These are phyloP conservation scores for Durotheca rogersii DNA, from an alignment of 495 filamentous ascomycete species.

Conservation along the genomic window DNA sequence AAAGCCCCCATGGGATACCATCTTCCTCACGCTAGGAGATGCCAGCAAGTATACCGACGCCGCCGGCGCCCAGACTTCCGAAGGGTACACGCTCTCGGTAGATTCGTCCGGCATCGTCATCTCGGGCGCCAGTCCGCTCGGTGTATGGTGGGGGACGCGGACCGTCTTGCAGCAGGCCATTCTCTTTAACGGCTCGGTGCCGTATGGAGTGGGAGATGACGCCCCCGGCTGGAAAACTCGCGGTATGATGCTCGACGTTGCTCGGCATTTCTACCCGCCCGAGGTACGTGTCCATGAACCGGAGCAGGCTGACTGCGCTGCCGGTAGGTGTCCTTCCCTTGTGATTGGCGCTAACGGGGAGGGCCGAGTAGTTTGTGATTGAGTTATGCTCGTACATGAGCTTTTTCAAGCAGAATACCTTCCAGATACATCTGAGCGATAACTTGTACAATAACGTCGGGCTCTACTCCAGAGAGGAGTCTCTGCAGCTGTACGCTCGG, in stretches of 20 bases:
- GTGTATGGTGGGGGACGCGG: conserved; percentile 55
- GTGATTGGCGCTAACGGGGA: conserved; percentile 1
- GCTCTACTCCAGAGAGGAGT: conserved; percentile 39
- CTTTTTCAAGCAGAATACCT: conserved; percentile 57
- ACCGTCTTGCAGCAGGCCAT: conserved; percentile 50
- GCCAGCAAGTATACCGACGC: conserved; percentile 43
- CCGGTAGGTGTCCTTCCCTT: too few species aligned
- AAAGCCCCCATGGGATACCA: conserved; percentile 29
- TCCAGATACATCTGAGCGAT: conserved; percentile 56
- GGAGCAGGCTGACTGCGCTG: not conserved
- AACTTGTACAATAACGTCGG: conserved; percentile 49
- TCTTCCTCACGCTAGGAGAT: conserved; percentile 50
- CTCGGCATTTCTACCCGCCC: conserved; percentile 52
- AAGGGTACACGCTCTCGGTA: conserved; percentile 50
- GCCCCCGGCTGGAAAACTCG: conserved; percentile 51
- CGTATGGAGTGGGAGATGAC: conserved; percentile 44
- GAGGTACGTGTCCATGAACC: conserved; percentile 24
- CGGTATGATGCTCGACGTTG: conserved; percentile 53
- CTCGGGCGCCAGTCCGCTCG: conserved; percentile 52
- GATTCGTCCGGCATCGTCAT: conserved; percentile 42
- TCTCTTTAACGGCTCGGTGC: conserved; percentile 36
- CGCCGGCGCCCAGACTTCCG: conserved; percentile 44
- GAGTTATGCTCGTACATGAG: conserved; percentile 55
- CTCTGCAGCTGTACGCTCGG: conserved; percentile 45
- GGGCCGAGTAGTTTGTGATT: conserved; percentile 42